These are phyloP conservation scores for Cryptosporidium ubiquitum DNA, from an alignment of 169 alveolate genomes.

Conservation along the genomic window DNA sequence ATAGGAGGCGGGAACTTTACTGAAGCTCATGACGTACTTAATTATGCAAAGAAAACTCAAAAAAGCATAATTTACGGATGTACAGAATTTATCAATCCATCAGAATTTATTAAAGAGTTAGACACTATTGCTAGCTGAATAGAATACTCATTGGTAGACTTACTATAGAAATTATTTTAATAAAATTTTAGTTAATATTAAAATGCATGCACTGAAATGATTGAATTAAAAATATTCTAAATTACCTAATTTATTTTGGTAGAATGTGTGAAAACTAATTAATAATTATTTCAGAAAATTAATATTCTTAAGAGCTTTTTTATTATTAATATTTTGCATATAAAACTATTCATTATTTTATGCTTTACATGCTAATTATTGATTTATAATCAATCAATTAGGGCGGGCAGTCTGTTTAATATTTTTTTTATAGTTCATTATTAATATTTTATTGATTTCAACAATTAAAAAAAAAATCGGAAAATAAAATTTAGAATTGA, in stretches of 20 bases:
- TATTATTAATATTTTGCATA: not conserved
- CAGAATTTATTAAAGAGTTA: conserved; percentile 76
- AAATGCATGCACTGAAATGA: not conserved
- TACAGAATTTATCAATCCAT: conserved; percentile 78
- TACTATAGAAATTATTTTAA: not conserved
- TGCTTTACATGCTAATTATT: not conserved
- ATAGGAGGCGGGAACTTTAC: conserved; percentile 87
- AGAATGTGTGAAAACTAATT: not conserved
- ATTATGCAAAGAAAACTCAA: conserved; percentile 79
- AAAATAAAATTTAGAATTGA: no score
- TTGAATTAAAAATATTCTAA: not conserved
- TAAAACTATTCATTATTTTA: not conserved
- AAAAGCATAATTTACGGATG: conserved; percentile 80
- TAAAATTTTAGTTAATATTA: not conserved
- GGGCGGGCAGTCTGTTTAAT: not conserved
- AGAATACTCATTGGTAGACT: not conserved
- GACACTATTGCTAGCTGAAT: conserved; percentile 13
- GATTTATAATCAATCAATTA: no score
- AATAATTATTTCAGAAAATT: not conserved
- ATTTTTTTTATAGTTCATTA: no score
- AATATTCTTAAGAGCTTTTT: not conserved
- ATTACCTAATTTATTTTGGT: not conserved
- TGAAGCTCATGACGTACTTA: conserved; percentile 82
- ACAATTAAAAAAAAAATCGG: no score
- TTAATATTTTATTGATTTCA: no score